Evolutionary conservation across 148 eudicot genomes (phyloP).

Genomic region (Dysphania ambrosioides): DNA sequence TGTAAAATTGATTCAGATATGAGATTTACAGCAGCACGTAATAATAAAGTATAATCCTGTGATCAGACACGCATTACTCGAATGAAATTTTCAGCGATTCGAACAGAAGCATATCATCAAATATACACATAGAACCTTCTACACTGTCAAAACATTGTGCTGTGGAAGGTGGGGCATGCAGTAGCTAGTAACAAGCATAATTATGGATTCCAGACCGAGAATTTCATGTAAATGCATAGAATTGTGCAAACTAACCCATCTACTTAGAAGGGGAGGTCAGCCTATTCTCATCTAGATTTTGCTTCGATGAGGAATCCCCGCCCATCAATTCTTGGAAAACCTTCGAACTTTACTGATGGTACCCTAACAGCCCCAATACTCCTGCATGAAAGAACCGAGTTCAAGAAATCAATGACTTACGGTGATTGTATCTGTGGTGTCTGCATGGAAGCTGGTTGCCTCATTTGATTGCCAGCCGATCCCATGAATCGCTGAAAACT

Average conservation of each 20-base stretch:
- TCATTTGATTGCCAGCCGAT: constrained; percentile 50
- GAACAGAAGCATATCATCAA: neutral
- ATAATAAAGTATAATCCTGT: neutral
- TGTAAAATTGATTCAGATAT: neutral
- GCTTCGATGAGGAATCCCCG: constrained; percentile 82
- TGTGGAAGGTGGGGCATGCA: neutral
- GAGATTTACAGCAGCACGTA: neutral
- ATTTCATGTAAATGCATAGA: constrained; percentile 3
- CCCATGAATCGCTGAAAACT: constrained; percentile 52
- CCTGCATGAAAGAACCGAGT: constrained; percentile 44
- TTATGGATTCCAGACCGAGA: constrained; percentile 9
- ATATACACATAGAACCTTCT: constrained; percentile 8
- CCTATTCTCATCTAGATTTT: constrained; percentile 71
- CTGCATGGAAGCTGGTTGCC: constrained; percentile 64
- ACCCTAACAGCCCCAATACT: constrained; percentile 70
- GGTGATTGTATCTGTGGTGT: constrained; percentile 65
- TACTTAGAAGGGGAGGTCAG: constrained; percentile 74
- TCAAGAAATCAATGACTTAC: constrained; percentile 38
- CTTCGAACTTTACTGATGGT: constrained; percentile 96
- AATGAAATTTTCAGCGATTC: neutral
- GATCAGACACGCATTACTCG: no score
- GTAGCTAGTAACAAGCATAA: no score
- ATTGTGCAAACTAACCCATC: constrained; percentile 19
- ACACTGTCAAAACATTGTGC: neutral
- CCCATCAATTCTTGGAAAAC: constrained; percentile 95